Base-by-base conservation (phyloP, 495 filamentous ascomycete species). In the Daldinia decipiens region DNA sequence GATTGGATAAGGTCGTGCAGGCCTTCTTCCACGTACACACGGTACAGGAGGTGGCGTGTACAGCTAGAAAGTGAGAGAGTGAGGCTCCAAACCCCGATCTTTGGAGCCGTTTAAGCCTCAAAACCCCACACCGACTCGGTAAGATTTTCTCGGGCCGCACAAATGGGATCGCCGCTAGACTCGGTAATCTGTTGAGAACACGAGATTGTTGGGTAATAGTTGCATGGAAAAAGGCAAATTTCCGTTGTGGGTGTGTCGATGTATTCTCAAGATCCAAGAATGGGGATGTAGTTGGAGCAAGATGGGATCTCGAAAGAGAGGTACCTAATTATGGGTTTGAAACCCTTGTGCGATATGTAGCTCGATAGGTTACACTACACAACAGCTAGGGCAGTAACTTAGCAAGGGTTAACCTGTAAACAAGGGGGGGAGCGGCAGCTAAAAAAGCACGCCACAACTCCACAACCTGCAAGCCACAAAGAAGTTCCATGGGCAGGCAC, bases 121-220 rank as follows among this genome's bases (percentile, higher is more conserved):
- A 32, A 61, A 47, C 64, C 50, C 64, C 56, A 60, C 47, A 34
- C 34, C 56, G 50, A 26, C n/a, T 67, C 64, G 64, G 64, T 39
- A 67, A 36, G 56, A 17, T 40, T 40, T 62, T 36, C 62, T 66
- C 65, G 70, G 65, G 70, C 70, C 70, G 65, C 53, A 69, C 65
- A 73, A 66, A 62, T 43, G 45, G 27, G 51, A 36, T 56, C 12
- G 24, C 50, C 26, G 56, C 56, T 56, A 62, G 57, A 39, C 26
- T 40, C 32, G 21, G 50, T 31, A 58, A 65, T 43, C 40, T 26
- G 56, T 56, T 57, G 56, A 53, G 56, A 68, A 68, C 34, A 72
- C 70, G 70, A 73, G 58, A 34, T 40, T 59, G 57, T 73, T 73
- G 70, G 70, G 62, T 65, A 65, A 59, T 17, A 39, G 40, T n/a